Evolutionary conservation across 352 stramenopile species (phyloP).

Genomic region (Globisporangium spinosum): DNA sequence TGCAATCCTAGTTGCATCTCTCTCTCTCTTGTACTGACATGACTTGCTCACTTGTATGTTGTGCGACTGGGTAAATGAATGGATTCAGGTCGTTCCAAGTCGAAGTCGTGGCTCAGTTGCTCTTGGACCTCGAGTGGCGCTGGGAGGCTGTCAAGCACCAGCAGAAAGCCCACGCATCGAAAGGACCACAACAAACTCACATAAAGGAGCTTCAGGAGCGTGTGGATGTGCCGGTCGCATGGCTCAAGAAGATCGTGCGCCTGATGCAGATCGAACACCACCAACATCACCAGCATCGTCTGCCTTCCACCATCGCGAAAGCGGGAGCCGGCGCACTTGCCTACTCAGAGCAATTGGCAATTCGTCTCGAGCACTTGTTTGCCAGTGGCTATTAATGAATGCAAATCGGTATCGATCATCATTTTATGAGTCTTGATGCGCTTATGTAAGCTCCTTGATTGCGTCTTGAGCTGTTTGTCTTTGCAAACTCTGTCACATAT

Average conservation of each 20-base stretch:
- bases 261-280: slow-evolving; percentile 41
- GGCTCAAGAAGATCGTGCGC: slow-evolving; percentile 55
- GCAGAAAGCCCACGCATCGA: neutral
- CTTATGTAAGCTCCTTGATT: neutral
- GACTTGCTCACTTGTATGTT: neutral
- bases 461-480: neutral
- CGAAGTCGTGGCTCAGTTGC: slow-evolving; percentile 42
- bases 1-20: neutral
- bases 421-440: neutral
- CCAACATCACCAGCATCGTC: neutral
- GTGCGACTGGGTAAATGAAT: neutral
- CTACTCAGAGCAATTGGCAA: slow-evolving; percentile 4
- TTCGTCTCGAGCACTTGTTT: slow-evolving; percentile 4
- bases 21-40: neutral
- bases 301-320: neutral
- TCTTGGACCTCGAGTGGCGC: slow-evolving; percentile 56
- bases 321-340: too few species aligned
- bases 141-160: slow-evolving; percentile 1
- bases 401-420: neutral
- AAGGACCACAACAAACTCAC: neutral
- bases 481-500: neutral
- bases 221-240: slow-evolving; percentile 21
- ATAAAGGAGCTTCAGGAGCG: slow-evolving; percentile 11
- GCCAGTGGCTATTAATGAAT: neutral
- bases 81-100: slow-evolving; percentile 42